Conservation (phyloP, 2,329 filamentous ascomycete genomes). For the Ophiobolus disseminans region DNA sequence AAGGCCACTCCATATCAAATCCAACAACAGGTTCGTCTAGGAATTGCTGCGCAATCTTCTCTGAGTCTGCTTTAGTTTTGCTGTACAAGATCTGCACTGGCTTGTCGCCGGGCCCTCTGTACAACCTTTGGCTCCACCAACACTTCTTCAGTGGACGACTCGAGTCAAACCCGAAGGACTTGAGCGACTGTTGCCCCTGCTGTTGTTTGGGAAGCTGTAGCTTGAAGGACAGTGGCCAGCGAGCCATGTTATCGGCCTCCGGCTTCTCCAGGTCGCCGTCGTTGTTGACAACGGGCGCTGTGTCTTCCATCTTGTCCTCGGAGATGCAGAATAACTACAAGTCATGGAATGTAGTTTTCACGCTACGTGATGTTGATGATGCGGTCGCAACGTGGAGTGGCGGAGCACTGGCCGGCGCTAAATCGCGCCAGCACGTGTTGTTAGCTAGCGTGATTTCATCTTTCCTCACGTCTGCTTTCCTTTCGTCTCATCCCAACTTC, state of each 20-base stretch:
- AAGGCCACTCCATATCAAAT: slow-evolving; percentile 87
- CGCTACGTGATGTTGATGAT: no score
- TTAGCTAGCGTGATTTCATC: background rate
- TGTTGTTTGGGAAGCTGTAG: slow-evolving; percentile 18
- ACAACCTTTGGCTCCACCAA: slow-evolving; percentile 74
- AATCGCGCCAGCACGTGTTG: slow-evolving; percentile 2
- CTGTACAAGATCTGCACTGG: slow-evolving; percentile 80
- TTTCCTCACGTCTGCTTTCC: no score
- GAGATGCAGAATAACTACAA: no score
- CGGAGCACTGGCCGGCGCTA: background rate
- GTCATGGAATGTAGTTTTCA: no score
- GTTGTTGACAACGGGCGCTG: no score
- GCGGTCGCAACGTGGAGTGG: background rate
- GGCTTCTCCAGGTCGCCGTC: no score
- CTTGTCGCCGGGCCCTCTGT: slow-evolving; percentile 62
- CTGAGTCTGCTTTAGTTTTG: slow-evolving; percentile 69
- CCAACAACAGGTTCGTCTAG: slow-evolving; percentile 74
- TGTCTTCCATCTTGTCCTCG: no score
- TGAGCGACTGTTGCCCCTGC: slow-evolving; percentile 11
- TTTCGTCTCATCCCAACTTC: no score
- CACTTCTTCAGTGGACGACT: slow-evolving; percentile 4
- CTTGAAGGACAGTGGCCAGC: slow-evolving; percentile 30
- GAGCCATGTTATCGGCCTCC: background rate
- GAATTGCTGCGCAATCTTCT: slow-evolving; percentile 72
- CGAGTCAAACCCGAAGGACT: slow-evolving; percentile 11